Base-by-base conservation (phyloP, 169 alveolate genomes). In the Fabrea salina region DNA sequence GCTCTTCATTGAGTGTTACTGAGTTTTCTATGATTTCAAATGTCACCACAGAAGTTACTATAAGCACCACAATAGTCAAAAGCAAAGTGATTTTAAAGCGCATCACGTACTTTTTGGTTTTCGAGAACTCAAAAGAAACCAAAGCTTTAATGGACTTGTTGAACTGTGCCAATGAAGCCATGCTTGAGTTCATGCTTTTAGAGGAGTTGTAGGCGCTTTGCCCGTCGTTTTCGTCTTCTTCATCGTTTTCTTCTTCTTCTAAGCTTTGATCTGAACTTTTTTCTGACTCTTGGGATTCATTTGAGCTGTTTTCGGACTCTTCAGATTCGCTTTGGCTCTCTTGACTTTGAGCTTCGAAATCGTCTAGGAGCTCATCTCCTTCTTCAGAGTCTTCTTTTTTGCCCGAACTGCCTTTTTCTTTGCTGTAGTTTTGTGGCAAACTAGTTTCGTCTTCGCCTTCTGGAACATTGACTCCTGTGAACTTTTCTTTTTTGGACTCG, bases 111-210 rank as follows among this genome's bases (percentile, higher is more conserved):
- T 70, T 70, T 50, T 70, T 70, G 16, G 79, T 70, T n/a, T 25
- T 19, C 37, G 79, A 25, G 37, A 70, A 70, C 37, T 70, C 79
- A 25, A 47, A 70, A 3, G 70, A 50, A 16, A 70, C 68, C 27
- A 70, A 49, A 70, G 54, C 79, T 50, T 70, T 70, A 4, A 70
- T 70, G 5, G 79, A 70, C 43, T 70, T 70, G 67, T 70, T 70
- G 66, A 70, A 70, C 35, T 70, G 79, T 22, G 79, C 79, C 1
- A 70, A 50, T 16, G 67, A 44, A 22, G 67, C 79, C 79, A 70
- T 70, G 32, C 50, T 22, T n/a, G 67, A 44, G 39, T 19, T 70
- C 39, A 44, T 47, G 37, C 66, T 49, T 22, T 47, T 70, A 19
- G 67, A 47, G 49, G 67, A 30, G 25, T 66, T 49, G 33, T 22